Conservation (phyloP, 2,329 filamentous ascomycete species). For the Xenoacremonium recifei region DNA sequence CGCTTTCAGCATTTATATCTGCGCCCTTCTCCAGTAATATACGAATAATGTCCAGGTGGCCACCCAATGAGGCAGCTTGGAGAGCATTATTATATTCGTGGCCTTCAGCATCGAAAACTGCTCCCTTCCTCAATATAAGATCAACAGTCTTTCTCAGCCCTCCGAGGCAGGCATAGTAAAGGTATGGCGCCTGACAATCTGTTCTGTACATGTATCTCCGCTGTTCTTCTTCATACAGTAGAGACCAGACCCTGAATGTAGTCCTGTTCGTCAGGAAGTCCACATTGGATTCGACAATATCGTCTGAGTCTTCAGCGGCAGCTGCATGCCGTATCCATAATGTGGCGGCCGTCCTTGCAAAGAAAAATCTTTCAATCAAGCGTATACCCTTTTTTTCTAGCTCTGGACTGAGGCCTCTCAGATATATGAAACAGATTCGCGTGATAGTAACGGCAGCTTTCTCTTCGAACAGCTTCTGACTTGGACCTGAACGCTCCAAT, state of each 20-base stretch:
- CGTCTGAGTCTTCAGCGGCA: constrained; percentile 5
- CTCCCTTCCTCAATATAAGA: constrained; percentile 8
- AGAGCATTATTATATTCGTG: constrained; percentile 12
- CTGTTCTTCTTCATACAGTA: constrained; percentile 7
- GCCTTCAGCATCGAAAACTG: constrained; percentile 5
- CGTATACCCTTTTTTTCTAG: no score
- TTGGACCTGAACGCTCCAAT: constrained; percentile 3
- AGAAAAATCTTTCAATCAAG: constrained; percentile 10
- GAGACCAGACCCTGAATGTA: constrained; percentile 12
- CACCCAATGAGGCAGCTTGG: constrained; percentile 9
- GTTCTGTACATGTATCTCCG: constrained; percentile 2
- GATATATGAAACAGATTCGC: constrained; percentile 20
- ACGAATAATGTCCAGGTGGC: constrained; percentile 2
- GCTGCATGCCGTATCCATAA: constrained; percentile 13
- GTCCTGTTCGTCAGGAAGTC: constrained; percentile 11
- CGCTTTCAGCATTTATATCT: constrained; percentile 5
- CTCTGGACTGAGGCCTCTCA: constrained; percentile 14
- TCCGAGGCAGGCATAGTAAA: constrained; percentile 14
- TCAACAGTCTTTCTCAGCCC: constrained; percentile 6
- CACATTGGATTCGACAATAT: constrained; percentile 4
- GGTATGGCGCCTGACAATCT: constrained; percentile 3
- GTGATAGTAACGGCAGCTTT: constrained; percentile 16
- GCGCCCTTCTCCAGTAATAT: constrained; percentile 8
- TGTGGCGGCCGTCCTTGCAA: constrained; percentile 17
- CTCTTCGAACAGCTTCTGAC: no score